Base-by-base conservation (phyloP, 2,329 filamentous ascomycete genomes). In the Calonectria multiphialidica region DNA sequence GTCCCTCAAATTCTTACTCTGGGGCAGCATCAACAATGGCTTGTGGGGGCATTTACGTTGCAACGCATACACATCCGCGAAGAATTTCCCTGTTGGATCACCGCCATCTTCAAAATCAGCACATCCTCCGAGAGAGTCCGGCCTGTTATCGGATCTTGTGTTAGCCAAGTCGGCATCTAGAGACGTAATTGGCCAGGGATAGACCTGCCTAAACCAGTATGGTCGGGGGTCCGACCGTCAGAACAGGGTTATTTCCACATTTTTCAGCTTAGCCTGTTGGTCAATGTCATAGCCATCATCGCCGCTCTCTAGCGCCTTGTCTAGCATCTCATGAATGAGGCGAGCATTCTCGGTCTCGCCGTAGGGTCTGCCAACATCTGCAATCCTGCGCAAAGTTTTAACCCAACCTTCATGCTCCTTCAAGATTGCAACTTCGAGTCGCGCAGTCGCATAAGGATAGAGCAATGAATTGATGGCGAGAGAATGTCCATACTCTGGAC, bases 401-500 rank as follows among this genome's bases (percentile, higher is more conserved):
- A 79, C 74, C 78, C 78, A 81, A 0, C 65, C 50, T 1, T 75
- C 62, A 18, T 75, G 59, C 1, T 23, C 21, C 5, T 28, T 68
- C 0, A 81, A 68, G 1, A 79, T 68, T 0, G 74, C 62, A 1
- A 81, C 76, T 35, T 81, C 80, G 2, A 81, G 69, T 4, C 75
- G 75, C 0, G 78, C 79, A 7, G 76, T 77, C 0, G 79, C 72
- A 12, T 79, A 75, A 1, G 80, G 80, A 30, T 81, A 81, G 0
- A 78, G 47, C 12, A 81, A 75, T n/a, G 73, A 75, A 63, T 81
- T 81, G 18, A 49, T 72, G 0, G 78, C 78, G 2, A 81, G 75
- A 0, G 74, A 70, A 1, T 77, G 72, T 0, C 57, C 37, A 40
- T 79, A 72, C 44, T 73, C 68, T 30, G 53, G 23, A 28, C 71